These are phyloP conservation scores for Neurospora sp. DNA, from an alignment of 495 filamentous ascomycete species.

Conservation along the genomic window DNA sequence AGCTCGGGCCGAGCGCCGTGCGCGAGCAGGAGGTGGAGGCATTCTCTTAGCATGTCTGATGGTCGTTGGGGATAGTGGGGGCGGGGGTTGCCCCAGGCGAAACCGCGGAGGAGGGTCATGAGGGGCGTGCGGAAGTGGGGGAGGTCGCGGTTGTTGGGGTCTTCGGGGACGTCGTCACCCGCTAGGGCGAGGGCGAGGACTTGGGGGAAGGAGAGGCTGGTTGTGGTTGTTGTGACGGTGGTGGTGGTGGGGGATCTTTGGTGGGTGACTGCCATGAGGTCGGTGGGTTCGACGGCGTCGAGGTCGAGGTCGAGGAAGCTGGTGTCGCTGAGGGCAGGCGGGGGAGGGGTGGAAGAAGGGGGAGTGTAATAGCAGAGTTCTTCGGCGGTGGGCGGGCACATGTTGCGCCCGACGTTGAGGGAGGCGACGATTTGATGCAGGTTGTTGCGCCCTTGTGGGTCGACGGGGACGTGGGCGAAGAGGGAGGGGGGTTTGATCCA, in stretches of 20 bases:
- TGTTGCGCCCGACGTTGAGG: background rate
- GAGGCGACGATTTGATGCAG: background rate
- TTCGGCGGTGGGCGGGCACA: background rate
- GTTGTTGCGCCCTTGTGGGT: background rate
- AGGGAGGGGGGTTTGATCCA: background rate
- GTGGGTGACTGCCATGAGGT: background rate
- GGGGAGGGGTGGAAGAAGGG: background rate
- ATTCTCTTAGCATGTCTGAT: background rate
- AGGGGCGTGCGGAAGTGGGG: background rate
- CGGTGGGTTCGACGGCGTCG: background rate
- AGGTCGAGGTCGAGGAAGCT: background rate
- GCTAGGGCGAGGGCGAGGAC: background rate
- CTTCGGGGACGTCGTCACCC: background rate
- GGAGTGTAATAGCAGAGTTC: background rate
- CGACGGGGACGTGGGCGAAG: background rate
- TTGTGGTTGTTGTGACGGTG: background rate
- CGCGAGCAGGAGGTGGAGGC: background rate
- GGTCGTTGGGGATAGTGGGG: background rate
- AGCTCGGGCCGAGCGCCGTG: background rate
- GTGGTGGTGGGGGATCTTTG: background rate
- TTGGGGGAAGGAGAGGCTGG: background rate
- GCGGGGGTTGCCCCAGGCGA: background rate
- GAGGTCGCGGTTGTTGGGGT: constrained; percentile 1
- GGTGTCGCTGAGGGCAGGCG: background rate
- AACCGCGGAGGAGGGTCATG: background rate